Evolutionary conservation across 805 yeast genomes (phyloP).

Genomic region (Candida loeiensis): DNA sequence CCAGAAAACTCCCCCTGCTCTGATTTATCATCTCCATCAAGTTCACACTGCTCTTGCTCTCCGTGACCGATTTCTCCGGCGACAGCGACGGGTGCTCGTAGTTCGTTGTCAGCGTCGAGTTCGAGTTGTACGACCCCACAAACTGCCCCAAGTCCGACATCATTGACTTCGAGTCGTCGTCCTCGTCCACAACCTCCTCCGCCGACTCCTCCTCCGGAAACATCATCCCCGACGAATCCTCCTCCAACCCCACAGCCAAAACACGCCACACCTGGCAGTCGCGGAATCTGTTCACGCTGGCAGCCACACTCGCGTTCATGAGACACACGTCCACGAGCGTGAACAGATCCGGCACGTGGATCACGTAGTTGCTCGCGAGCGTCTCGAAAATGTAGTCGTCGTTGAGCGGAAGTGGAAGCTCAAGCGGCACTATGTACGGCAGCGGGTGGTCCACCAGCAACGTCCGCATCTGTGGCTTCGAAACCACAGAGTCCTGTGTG

Average conservation of each 20-base stretch:
- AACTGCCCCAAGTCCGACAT: slow-evolving; percentile 38
- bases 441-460: slow-evolving; percentile 21
- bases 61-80: slow-evolving; percentile 11
- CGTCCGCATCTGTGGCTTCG: not conserved
- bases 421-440: slow-evolving; percentile 40
- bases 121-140: slow-evolving; percentile 41
- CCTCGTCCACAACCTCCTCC: slow-evolving; percentile 14
- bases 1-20: slow-evolving; percentile 15
- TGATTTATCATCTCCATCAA: slow-evolving; percentile 21
- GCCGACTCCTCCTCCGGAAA: slow-evolving; percentile 10
- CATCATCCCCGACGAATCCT: slow-evolving; percentile 16
- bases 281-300: slow-evolving; percentile 45
- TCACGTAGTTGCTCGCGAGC: slow-evolving; percentile 47
- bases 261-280: slow-evolving; percentile 65
- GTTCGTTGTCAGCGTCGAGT: slow-evolving; percentile 39
- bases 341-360: slow-evolving; percentile 46
- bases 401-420: slow-evolving; percentile 41
- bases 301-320: slow-evolving; percentile 55
- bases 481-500: slow-evolving; percentile 29
- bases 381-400: slow-evolving; percentile 45
- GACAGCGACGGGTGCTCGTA: slow-evolving; percentile 24
- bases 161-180: slow-evolving; percentile 24
- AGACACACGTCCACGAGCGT: slow-evolving; percentile 52
- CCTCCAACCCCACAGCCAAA: slow-evolving; percentile 46
- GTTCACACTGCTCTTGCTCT: slow-evolving; percentile 18